Percentiles rank a stretch among this genome's conserved stretches.
phyloP scores from a whole-genome alignment of 768 basidiomycete genomes.

The Leccinum ochraceum region DNA sequence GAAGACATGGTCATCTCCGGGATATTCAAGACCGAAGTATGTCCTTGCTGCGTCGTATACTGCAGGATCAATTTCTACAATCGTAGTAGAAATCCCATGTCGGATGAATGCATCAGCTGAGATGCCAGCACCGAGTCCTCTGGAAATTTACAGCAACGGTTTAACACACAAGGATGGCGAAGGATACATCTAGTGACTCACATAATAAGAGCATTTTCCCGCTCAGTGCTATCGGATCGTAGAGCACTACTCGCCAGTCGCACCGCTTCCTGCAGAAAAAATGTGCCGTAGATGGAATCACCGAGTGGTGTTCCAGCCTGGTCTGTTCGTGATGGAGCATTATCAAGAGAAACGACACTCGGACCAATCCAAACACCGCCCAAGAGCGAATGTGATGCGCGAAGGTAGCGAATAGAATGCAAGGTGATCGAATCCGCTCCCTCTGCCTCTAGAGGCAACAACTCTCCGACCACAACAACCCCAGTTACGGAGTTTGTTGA shows the following conservation, averaged over 20 bases:
- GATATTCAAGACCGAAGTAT: slow-evolving; percentile 79
- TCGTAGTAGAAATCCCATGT: slow-evolving; percentile 70
- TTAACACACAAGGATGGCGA: slow-evolving; percentile 12
- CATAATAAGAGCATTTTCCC: slow-evolving; percentile 71
- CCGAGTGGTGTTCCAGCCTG: slow-evolving; percentile 56
- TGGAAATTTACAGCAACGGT: slow-evolving; percentile 31
- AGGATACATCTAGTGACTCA: slow-evolving; percentile 35
- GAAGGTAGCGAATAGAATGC: slow-evolving; percentile 60
- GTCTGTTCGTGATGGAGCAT: slow-evolving; percentile 47
- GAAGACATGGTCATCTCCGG: slow-evolving; percentile 59
- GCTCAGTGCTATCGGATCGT: slow-evolving; percentile 35
- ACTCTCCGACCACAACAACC: slow-evolving; percentile 79
- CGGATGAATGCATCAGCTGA: slow-evolving; percentile 73
- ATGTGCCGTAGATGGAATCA: slow-evolving; percentile 82
- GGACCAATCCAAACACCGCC: slow-evolving; percentile 80
- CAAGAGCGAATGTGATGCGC: slow-evolving; percentile 63
- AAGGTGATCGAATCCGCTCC: slow-evolving; percentile 32
- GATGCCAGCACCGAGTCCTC: slow-evolving; percentile 87
- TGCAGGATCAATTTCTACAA: slow-evolving; percentile 92
- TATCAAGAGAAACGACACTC: slow-evolving; percentile 44
- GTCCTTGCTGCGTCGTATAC: slow-evolving; percentile 81
- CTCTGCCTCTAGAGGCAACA: slow-evolving; percentile 40
- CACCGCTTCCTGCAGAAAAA: slow-evolving; percentile 84
- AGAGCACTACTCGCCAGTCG: slow-evolving; percentile 62
- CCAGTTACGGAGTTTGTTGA: slow-evolving; percentile 76